These are phyloP conservation scores for Apiospora hydei DNA, from an alignment of 2,329 filamentous ascomycete genomes.

Conservation along the genomic window DNA sequence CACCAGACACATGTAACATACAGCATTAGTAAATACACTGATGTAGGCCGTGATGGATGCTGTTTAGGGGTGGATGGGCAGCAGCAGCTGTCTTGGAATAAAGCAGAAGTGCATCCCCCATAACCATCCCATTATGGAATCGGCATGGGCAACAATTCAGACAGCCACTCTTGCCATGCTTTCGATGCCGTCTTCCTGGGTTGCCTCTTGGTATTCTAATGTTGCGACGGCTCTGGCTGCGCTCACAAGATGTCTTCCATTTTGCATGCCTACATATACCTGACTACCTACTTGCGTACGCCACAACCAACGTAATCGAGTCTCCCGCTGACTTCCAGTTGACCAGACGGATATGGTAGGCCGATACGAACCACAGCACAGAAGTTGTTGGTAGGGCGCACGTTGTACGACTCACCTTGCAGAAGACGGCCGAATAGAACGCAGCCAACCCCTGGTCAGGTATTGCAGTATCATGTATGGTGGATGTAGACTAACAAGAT, in stretches of 20 bases:
- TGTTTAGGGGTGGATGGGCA: constrained; percentile 1
- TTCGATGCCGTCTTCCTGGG: not conserved
- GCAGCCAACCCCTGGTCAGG: constrained; percentile 10
- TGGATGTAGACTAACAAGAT: too few relatives aligned
- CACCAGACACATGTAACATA: not conserved
- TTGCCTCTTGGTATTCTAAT: not conserved
- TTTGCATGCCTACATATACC: not conserved
- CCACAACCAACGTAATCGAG: not conserved
- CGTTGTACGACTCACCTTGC: constrained; percentile 11
- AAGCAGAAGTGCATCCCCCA: not conserved
- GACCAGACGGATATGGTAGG: not conserved
- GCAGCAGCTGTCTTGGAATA: not conserved
- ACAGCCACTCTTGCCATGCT: not conserved
- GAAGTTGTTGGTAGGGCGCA: constrained; percentile 11
- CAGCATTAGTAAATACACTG: too few relatives aligned
- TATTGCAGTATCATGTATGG: constrained; percentile 3
- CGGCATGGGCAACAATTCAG: not conserved
- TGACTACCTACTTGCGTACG: constrained; percentile 1
- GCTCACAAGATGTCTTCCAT: not conserved
- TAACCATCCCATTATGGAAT: not conserved
- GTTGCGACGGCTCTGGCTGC: not conserved
- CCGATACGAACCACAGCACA: constrained; percentile 5
- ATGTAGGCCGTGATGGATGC: not conserved
- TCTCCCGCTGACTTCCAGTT: not conserved
- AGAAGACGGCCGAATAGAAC: constrained; percentile 7